Base-by-base conservation (phyloP, 768 basidiomycete species). In the Cystofilobasidium capitatum region DNA sequence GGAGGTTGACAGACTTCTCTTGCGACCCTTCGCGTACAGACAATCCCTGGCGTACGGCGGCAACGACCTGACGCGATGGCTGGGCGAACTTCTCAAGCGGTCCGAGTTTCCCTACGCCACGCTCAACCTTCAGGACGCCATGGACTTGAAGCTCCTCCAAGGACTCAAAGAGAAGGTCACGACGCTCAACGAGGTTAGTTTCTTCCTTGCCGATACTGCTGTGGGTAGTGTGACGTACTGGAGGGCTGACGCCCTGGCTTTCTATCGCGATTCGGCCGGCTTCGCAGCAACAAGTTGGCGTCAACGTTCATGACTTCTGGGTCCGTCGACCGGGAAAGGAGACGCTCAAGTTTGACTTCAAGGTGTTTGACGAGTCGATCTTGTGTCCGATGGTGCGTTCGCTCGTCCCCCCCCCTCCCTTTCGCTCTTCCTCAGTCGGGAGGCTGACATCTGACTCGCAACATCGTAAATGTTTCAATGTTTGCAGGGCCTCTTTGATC, bases 301-400 rank as follows among this genome's bases (percentile, higher is more conserved):
- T 91, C 61, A 94, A 91, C 73, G 76, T 91, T 55, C 92, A 91
- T 76, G 91, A 96, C 74, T 92, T 98, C 72, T 83, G 87, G 26
- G 88, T 94, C 17, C 82, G 93, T 42, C 79, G 83, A 62, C 87
- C 91, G 7, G 85, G 84, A 42, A 82, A 83, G 62, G 79, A 85
- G 17, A 87, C 92, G 0, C 83, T 88, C 75, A 96, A 96, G 74
- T 97, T 92, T 75, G 87, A 85, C 33, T 79, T 96, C 51, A 85
- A 91, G 33, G 87, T 89, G 2, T 98, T 96, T 74, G 94, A 98
- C 74, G 96, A 99, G 77, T 86, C 89, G 61, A 93, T 96, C 68
- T 80, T 97, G 37, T 91, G 93, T 0, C 90, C 94, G 2, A 89
- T 94, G 86, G 96, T 92, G 72, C 71, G 82, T 78, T 14, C 54